phyloP scores from a whole-genome alignment of 2,329 filamentous ascomycete genomes.

The Ophiocordyceps unilateralis region DNA sequence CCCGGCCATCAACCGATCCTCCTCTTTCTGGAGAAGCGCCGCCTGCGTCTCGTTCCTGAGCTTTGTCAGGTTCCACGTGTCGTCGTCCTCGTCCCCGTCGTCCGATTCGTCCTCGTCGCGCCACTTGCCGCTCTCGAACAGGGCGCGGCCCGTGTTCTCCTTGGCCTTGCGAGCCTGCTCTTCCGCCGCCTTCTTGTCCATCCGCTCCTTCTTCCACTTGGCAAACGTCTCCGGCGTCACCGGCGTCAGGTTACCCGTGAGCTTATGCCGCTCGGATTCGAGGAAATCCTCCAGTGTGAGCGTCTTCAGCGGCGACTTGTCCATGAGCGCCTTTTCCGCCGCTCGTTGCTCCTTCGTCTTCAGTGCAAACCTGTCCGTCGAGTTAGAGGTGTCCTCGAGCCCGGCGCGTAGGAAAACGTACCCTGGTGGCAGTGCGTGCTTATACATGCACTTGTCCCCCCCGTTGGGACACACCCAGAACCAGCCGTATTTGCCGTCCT shows the following conservation, averaged over 20 bases:
- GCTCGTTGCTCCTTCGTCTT: conserved; percentile 96
- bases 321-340: conserved; percentile 86
- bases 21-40: conserved; percentile 56
- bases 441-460: conserved; percentile 96
- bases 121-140: conserved; percentile 98
- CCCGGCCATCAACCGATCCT: conserved; percentile 38
- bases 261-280: conserved; percentile 88
- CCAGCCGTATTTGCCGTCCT: conserved; percentile 98
- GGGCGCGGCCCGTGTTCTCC: conserved; percentile 82
- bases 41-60: conserved; percentile 74
- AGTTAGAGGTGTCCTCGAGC: conserved; percentile 8
- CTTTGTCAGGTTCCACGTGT: conserved; percentile 67
- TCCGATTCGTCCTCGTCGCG: conserved; percentile 46
- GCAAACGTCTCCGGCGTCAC: conserved; percentile 87
- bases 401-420: conserved; percentile 28
- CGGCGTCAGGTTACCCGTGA: conserved; percentile 79
- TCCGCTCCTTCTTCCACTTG: conserved; percentile 89
- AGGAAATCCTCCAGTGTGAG: conserved; percentile 94
- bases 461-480: conserved; percentile 98
- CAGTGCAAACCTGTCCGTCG: conserved; percentile 56
- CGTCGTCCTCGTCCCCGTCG: conserved; percentile 39
- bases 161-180: conserved; percentile 79
- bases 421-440: conserved; percentile 87
- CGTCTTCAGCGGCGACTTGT: conserved; percentile 89
- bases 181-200: conserved; percentile 92